These are phyloP conservation scores for Ephemerocybe angulata DNA, from an alignment of 768 basidiomycete species.

Conservation along the genomic window DNA sequence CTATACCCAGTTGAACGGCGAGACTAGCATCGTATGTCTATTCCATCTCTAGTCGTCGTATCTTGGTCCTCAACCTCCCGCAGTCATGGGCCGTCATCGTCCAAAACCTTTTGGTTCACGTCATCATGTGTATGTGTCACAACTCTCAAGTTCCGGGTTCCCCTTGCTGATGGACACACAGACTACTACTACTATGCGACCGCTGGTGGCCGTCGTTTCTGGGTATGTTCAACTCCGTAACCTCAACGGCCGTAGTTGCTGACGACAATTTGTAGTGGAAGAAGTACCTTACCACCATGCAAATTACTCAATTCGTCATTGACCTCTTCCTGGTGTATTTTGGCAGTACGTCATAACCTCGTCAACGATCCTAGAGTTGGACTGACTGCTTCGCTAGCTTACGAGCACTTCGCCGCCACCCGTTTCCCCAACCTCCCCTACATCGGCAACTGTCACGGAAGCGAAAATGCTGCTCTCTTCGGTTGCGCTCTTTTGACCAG, in stretches of 20 bases:
- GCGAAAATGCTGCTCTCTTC: slow-evolving; percentile 82
- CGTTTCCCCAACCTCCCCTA: slow-evolving; percentile 66
- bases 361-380: slow-evolving; percentile 1
- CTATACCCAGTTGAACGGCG: slow-evolving; percentile 90
- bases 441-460: slow-evolving; percentile 81
- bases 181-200: slow-evolving; percentile 99
- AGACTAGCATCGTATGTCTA: slow-evolving; percentile 84
- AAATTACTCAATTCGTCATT: slow-evolving; percentile 94
- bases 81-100: slow-evolving; percentile 96
- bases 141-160: background rate
- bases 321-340: slow-evolving; percentile 92
- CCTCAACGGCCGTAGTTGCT: background rate
- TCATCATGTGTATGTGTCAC: slow-evolving; percentile 87
- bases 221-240: slow-evolving; percentile 49
- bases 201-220: slow-evolving; percentile 93
- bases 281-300: slow-evolving; percentile 94
- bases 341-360: slow-evolving; percentile 64
- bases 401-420: slow-evolving; percentile 71
- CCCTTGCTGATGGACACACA: slow-evolving; percentile 25
- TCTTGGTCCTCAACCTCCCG: slow-evolving; percentile 9
- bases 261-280: slow-evolving; percentile 71
- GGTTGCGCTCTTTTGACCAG: slow-evolving; percentile 86
- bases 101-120: slow-evolving; percentile 90
- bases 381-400: slow-evolving; percentile 41
- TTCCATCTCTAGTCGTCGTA: background rate